phyloP scores from a whole-genome alignment of 805 yeast species.

The Wickerhamiella siamensis region DNA sequence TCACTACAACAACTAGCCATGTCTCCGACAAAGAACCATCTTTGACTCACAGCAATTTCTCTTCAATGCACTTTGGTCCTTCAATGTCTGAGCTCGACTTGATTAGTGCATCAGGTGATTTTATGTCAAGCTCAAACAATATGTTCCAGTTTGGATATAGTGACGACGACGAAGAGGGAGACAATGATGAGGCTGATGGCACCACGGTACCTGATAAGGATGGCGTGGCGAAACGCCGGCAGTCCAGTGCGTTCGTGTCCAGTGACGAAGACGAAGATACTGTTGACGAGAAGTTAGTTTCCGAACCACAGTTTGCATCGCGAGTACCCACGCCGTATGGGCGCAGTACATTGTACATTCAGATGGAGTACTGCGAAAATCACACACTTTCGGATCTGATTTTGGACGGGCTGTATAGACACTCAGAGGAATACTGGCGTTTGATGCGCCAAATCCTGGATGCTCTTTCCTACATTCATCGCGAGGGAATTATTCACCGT shows the following conservation, averaged over 20 bases:
- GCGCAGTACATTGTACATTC: conserved; percentile 72
- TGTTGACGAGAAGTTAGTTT: neutral
- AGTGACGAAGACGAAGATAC: neutral
- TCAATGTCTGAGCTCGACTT: conserved; percentile 9
- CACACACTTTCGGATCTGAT: conserved; percentile 77
- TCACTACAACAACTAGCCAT: neutral
- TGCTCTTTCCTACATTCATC: conserved; percentile 80
- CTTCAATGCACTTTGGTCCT: neutral
- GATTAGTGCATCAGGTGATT: conserved; percentile 14
- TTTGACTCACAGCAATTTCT: neutral
- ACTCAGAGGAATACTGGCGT: conserved; percentile 79
- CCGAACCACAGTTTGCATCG: neutral
- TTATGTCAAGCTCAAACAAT: conserved; percentile 16
- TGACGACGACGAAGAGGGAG: conserved; percentile 6
- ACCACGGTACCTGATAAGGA: too few relatives aligned
- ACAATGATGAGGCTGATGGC: too few relatives aligned
- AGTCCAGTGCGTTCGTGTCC: neutral
- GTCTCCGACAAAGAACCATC: neutral
- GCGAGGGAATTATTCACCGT: conserved; percentile 88
- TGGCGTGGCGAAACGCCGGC: neutral
- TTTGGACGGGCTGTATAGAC: conserved; percentile 52
- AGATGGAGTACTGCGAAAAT: conserved; percentile 97
- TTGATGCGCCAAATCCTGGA: conserved; percentile 75
- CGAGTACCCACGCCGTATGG: conserved; percentile 4
- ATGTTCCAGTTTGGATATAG: conserved; percentile 20